These are phyloP conservation scores for Dictyostelium brefeldianum DNA, from an alignment of 78 protist genomes.

Conservation along the genomic window DNA sequence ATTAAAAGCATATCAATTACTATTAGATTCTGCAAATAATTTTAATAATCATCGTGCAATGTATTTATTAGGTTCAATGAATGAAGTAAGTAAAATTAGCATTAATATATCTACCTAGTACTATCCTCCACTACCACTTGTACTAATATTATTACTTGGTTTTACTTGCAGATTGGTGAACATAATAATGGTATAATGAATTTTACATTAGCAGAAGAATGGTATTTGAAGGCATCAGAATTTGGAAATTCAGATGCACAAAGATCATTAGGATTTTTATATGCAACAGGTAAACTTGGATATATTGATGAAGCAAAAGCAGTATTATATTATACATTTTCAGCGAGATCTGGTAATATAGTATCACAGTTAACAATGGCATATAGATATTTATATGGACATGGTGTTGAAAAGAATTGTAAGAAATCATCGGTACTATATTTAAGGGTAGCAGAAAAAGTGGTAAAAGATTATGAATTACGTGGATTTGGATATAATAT, in stretches of 20 bases:
- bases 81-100: constrained; percentile 47
- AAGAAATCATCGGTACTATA: constrained; percentile 74
- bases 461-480: constrained; percentile 24
- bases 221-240: constrained; percentile 44
- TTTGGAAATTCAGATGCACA: constrained; percentile 77
- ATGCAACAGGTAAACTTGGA: constrained; percentile 72
- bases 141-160: not conserved
- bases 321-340: constrained; percentile 76
- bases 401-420: constrained; percentile 83
- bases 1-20: not conserved
- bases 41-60: constrained; percentile 65
- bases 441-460: constrained; percentile 66
- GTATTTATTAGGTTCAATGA: constrained; percentile 54
- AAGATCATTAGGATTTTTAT: constrained; percentile 68
- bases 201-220: constrained; percentile 53
- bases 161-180: constrained; percentile 50
- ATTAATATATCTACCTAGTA: no score
- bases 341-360: constrained; percentile 80
- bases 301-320: constrained; percentile 48
- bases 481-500: constrained; percentile 64
- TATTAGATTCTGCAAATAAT: constrained; percentile 3
- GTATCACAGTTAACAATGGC: constrained; percentile 80
- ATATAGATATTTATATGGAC: constrained; percentile 85
- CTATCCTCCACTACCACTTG: no score
- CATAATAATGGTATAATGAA: constrained; percentile 21